Conservation (phyloP, 192 early-diverging fungal species). For the Podila verticillata region DNA sequence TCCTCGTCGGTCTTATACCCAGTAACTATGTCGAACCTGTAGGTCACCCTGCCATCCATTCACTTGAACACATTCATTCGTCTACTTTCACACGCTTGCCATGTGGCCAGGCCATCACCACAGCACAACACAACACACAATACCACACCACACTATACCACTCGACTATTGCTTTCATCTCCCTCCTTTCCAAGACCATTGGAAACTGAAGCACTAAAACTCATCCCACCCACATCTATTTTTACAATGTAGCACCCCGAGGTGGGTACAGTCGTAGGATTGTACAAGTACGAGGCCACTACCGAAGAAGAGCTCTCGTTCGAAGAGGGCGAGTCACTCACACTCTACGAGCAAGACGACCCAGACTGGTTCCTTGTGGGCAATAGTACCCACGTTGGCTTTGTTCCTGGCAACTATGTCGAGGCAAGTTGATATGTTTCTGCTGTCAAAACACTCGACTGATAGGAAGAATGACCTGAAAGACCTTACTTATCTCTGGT, state of each 20-base stretch:
- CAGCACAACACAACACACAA: no score
- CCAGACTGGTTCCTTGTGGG: slow-evolving; percentile 94
- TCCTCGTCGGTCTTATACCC: slow-evolving; percentile 85
- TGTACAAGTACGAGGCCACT: slow-evolving; percentile 87
- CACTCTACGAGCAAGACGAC: slow-evolving; percentile 85
- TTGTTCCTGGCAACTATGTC: slow-evolving; percentile 91
- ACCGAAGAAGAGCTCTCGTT: slow-evolving; percentile 88
- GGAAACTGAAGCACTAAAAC: no score
- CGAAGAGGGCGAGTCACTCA: slow-evolving; percentile 74
- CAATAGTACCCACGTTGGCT: slow-evolving; percentile 75
- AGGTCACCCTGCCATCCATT: slow-evolving; percentile 8
- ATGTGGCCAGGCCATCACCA: no score
- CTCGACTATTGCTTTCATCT: background rate
- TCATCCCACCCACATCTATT: background rate
- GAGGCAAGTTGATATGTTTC: slow-evolving; percentile 46
- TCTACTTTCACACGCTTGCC: slow-evolving; percentile 1
- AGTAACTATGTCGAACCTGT: slow-evolving; percentile 86
- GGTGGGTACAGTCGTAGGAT: slow-evolving; percentile 66
- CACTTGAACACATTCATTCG: background rate
- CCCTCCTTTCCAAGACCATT: background rate
- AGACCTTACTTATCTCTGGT: background rate
- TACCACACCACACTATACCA: no score
- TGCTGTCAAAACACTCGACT: background rate
- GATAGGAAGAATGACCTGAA: no score
- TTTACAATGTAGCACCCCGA: slow-evolving; percentile 62